phyloP scores from a whole-genome alignment of 495 filamentous ascomycete genomes.

The Ramalina intermedia region DNA sequence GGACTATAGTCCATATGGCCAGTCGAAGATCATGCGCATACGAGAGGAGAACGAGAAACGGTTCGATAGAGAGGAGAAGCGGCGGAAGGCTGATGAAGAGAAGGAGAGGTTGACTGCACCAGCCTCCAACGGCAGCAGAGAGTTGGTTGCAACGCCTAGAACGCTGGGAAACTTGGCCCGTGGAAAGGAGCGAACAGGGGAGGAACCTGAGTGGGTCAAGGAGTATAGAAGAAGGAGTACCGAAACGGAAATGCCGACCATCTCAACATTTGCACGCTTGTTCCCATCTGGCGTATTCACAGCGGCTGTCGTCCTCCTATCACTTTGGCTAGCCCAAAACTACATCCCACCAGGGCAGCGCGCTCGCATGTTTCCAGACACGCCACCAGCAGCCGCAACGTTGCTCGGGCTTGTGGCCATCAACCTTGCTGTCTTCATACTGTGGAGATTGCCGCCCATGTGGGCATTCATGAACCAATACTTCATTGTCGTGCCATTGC shows the following conservation, averaged over 20 bases:
- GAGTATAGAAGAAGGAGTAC: slow-evolving; percentile 27
- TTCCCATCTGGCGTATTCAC: slow-evolving; percentile 48
- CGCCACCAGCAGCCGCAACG: slow-evolving; percentile 70
- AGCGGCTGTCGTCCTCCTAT: slow-evolving; percentile 33
- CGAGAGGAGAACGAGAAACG: slow-evolving; percentile 33
- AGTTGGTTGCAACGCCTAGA: neutral
- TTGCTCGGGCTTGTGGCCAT: slow-evolving; percentile 46
- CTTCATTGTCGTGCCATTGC: slow-evolving; percentile 56
- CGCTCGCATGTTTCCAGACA: slow-evolving; percentile 52
- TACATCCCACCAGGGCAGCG: slow-evolving; percentile 48
- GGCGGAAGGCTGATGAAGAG: slow-evolving; percentile 27
- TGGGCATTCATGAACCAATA: slow-evolving; percentile 68
- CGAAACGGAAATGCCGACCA: slow-evolving; percentile 25
- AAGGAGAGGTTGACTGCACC: slow-evolving; percentile 26
- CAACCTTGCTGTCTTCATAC: slow-evolving; percentile 46
- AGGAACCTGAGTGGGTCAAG: slow-evolving; percentile 27
- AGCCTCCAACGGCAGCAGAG: neutral
- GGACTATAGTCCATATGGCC: slow-evolving; percentile 26
- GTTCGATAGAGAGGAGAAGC: slow-evolving; percentile 30
- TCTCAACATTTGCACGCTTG: slow-evolving; percentile 42
- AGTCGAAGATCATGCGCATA: slow-evolving; percentile 34
- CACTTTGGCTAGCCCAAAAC: slow-evolving; percentile 37
- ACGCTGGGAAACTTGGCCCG: neutral
- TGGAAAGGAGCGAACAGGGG: neutral
- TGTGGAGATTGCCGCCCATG: slow-evolving; percentile 54